These are phyloP conservation scores for Scheffersomyces parashehatae DNA, from an alignment of 1,139 yeast species.

Conservation along the genomic window DNA sequence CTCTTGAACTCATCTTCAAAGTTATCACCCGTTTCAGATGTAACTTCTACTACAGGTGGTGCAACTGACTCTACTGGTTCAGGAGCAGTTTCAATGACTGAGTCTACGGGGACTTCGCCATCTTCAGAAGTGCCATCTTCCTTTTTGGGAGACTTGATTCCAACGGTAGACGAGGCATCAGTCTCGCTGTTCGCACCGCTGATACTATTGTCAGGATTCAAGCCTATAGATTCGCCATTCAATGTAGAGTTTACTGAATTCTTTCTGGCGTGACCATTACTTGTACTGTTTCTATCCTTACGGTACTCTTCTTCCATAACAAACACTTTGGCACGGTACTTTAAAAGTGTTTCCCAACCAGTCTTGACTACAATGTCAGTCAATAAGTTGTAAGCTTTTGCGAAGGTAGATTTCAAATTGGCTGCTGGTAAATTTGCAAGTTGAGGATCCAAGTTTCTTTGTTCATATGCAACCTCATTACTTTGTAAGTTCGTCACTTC, in stretches of 20 bases:
- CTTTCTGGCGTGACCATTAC: conserved; percentile 17
- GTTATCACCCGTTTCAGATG: conserved; percentile 24
- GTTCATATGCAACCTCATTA: conserved; percentile 51
- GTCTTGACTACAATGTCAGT: conserved; percentile 69
- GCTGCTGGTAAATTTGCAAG: conserved; percentile 75
- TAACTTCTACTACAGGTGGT: conserved; percentile 8
- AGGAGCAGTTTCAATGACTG: neutral
- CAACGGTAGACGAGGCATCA: conserved; percentile 38
- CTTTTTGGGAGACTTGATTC: conserved; percentile 38
- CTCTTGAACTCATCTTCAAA: conserved; percentile 48
- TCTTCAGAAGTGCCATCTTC: conserved; percentile 10
- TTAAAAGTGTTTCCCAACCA: conserved; percentile 90
- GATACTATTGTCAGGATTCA: conserved; percentile 3
- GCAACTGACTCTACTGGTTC: conserved; percentile 3
- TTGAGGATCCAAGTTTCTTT: conserved; percentile 62
- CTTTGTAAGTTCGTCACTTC: conserved; percentile 58
- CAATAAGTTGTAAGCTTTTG: conserved; percentile 74
- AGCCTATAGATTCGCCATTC: conserved; percentile 10
- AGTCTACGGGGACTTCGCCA: conserved; percentile 3
- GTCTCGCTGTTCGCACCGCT: conserved; percentile 9
- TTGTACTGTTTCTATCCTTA: conserved; percentile 36
- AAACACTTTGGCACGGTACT: conserved; percentile 78
- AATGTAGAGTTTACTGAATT: conserved; percentile 14
- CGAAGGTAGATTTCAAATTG: conserved; percentile 74
- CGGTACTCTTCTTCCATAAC: conserved; percentile 94